phyloP scores from a whole-genome alignment of 2,329 filamentous ascomycete genomes.

The Xylaria sp. region DNA sequence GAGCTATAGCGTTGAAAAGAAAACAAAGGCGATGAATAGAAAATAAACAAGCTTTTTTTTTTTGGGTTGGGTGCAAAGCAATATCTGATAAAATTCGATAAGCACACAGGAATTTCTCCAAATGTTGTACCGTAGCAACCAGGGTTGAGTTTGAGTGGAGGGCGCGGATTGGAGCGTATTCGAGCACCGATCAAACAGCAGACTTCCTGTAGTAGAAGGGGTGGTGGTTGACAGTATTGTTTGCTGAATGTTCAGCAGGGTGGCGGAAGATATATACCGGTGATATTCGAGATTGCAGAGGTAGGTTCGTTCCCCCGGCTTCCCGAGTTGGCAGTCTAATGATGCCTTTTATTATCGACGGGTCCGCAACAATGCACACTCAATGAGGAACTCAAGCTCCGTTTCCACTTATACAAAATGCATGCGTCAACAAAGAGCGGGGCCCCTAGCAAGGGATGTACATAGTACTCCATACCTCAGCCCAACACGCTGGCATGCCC shows the following conservation, averaged over 20 bases:
- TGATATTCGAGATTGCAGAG: neutral
- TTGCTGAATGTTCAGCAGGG: conserved; percentile 12
- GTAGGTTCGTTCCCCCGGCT: conserved; percentile 1
- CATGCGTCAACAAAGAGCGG: conserved; percentile 24
- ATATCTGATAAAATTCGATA: conserved; percentile 29
- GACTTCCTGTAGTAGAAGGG: neutral
- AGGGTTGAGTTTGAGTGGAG: conserved; percentile 28
- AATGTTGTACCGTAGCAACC: conserved; percentile 31
- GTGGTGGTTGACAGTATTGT: neutral
- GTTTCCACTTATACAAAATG: conserved; percentile 4
- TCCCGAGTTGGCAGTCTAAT: conserved; percentile 13
- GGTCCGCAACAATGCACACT: neutral
- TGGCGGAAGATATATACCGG: conserved; percentile 13
- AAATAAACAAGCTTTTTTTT: conserved; percentile 24
- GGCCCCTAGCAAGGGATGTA: neutral
- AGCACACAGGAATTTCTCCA: conserved; percentile 36
- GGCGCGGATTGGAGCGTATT: conserved; percentile 12
- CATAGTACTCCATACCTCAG: neutral
- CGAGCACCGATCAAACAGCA: conserved; percentile 7
- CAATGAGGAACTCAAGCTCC: conserved; percentile 18
- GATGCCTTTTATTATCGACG: conserved; percentile 23
- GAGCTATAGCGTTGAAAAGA: conserved; percentile 16
- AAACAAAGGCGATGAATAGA: neutral
- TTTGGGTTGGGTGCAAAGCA: conserved; percentile 9
- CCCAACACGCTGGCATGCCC: conserved; percentile 26